These are phyloP conservation scores for Gnomoniopsis sp. DNA, from an alignment of 2,329 filamentous ascomycete genomes.

Conservation along the genomic window DNA sequence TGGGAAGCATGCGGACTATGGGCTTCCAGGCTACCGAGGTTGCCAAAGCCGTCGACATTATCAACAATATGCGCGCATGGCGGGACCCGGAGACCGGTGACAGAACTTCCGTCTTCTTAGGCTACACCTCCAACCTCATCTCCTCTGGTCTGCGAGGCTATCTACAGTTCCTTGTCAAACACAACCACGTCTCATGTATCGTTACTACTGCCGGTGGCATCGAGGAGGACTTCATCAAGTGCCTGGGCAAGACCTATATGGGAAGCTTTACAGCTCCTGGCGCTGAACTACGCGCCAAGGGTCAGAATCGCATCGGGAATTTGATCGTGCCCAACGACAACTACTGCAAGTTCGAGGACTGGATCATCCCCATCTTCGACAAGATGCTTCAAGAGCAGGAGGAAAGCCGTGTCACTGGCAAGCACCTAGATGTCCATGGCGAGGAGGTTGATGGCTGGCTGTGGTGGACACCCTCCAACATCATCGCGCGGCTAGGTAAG, in stretches of 20 bases:
- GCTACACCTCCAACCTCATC: constrained; percentile 96
- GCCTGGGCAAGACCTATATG: constrained; percentile 89
- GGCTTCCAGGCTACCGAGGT: constrained; percentile 71
- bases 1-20: constrained; percentile 79
- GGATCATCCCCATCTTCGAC: constrained; percentile 94
- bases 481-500: constrained; percentile 84
- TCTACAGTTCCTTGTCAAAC: constrained; percentile 86
- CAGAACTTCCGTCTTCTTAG: constrained; percentile 89
- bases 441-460: constrained; percentile 65
- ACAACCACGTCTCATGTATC: constrained; percentile 87
- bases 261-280: constrained; percentile 72
- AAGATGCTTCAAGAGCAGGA: constrained; percentile 93
- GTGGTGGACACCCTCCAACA: constrained; percentile 89
- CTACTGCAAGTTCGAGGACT: constrained; percentile 97
- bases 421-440: constrained; percentile 20
- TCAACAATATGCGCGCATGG: constrained; percentile 92
- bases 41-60: constrained; percentile 82
- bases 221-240: constrained; percentile 99
- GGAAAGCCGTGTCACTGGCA: constrained; percentile 57
- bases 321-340: constrained; percentile 94
- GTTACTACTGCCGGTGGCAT: constrained; percentile 94
- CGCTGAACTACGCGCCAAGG: constrained; percentile 73
- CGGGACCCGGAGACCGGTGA: constrained; percentile 73
- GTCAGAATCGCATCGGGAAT: constrained; percentile 94
- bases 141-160: constrained; percentile 92